Percentiles rank a stretch among this genome's conserved stretches.
Conservation (phyloP, 192 early-diverging fungal genomes). For the Chytriomyces sp. region DNA sequence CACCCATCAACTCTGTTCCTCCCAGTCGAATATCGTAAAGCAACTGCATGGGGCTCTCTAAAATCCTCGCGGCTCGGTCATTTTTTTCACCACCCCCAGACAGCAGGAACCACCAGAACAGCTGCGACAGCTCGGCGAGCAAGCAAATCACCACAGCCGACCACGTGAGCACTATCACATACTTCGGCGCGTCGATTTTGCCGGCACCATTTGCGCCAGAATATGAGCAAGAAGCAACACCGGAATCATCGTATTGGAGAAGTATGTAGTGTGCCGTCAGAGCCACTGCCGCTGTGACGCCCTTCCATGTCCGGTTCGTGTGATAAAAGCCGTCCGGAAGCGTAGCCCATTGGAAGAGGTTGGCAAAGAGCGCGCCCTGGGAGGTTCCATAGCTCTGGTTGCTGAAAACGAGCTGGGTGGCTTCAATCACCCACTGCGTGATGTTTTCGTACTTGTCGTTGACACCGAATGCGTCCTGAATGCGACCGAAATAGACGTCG, state of each 20-base stretch:
- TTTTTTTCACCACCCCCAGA: conserved; percentile 5
- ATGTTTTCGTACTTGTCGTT: conserved; percentile 18
- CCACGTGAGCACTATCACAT: background rate
- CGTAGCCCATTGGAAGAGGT: conserved; percentile 30
- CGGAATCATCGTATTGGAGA: background rate
- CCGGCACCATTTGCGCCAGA: background rate
- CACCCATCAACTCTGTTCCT: background rate
- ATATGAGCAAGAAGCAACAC: background rate
- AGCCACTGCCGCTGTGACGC: background rate
- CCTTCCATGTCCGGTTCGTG: conserved; percentile 1
- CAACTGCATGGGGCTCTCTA: background rate
- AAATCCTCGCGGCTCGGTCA: background rate
- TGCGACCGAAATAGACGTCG: conserved; percentile 6
- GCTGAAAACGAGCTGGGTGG: background rate
- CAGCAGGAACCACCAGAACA: conserved; percentile 19
- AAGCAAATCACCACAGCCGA: background rate
- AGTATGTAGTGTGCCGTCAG: background rate
- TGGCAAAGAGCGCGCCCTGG: conserved; percentile 5
- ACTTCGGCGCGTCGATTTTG: background rate
- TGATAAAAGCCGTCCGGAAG: conserved; percentile 27
- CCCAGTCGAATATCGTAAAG: background rate
- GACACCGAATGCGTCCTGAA: conserved; percentile 15
- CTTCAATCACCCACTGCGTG: conserved; percentile 21
- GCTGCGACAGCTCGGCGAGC: background rate
- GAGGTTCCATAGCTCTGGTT: conserved; percentile 17